Conservation (phyloP, 495 filamentous ascomycete species). For the Aspergillus saccharolyticus region DNA sequence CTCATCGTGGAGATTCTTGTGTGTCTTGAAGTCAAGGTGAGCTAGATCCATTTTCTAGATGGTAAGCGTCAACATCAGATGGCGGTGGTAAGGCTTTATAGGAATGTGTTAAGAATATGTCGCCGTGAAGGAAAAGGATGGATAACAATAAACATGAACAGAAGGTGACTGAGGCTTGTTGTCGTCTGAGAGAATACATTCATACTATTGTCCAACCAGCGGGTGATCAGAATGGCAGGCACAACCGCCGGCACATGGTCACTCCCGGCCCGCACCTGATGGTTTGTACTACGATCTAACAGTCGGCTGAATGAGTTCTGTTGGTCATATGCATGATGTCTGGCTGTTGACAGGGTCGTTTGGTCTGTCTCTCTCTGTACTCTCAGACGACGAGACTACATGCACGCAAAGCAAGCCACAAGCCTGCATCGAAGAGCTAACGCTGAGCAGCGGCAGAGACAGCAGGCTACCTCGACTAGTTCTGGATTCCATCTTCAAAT, state of each 20-base stretch:
- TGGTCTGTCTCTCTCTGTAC: too few relatives aligned
- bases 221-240: not conserved
- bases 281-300: not conserved
- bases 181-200: not conserved
- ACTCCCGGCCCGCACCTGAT: not conserved
- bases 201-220: not conserved
- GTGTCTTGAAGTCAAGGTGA: not conserved
- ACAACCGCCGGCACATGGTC: not conserved
- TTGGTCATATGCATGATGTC: not conserved
- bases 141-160: not conserved
- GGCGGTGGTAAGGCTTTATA: not conserved
- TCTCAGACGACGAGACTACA: too few relatives aligned
- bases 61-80: not conserved
- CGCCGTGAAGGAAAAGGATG: not conserved
- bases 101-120: not conserved
- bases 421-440: too few relatives aligned
- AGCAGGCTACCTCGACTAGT: too few relatives aligned
- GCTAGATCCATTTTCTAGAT: not conserved
- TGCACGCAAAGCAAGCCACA: too few relatives aligned
- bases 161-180: not conserved
- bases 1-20: not conserved
- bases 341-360: not conserved
- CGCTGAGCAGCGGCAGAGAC: too few relatives aligned
- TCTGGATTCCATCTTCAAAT: too few relatives aligned
- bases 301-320: not conserved